Percentiles rank a stretch among this genome's conserved stretches.
Conservation (phyloP, 208 protist genomes). For the Leishmania mexicana region DNA sequence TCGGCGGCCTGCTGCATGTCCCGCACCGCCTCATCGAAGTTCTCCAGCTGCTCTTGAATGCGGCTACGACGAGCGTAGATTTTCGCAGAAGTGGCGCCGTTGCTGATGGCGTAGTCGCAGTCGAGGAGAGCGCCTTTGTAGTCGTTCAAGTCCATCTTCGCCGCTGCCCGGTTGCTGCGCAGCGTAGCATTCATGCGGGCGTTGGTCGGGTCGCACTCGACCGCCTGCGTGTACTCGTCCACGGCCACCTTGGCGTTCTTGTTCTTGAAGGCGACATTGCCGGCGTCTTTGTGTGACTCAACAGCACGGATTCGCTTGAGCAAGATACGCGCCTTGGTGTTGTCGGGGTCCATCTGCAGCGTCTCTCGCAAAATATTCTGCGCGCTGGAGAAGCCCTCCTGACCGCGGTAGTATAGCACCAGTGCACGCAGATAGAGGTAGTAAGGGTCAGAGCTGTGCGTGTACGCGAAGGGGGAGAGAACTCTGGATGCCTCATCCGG, state of each 20-base stretch:
- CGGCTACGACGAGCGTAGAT: conserved; percentile 88
- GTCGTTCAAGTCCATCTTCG: conserved; percentile 85
- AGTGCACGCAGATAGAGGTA: conserved; percentile 79
- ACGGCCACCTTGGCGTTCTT: conserved; percentile 75
- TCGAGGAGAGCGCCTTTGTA: conserved; percentile 87
- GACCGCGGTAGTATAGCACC: conserved; percentile 69
- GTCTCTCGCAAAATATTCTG: conserved; percentile 68
- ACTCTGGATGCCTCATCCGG: conserved; percentile 63
- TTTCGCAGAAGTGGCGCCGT: conserved; percentile 80
- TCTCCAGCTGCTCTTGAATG: conserved; percentile 78
- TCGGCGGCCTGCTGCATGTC: conserved; percentile 89
- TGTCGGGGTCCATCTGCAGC: conserved; percentile 82
- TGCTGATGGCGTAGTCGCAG: conserved; percentile 92
- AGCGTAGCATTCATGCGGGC: conserved; percentile 71
- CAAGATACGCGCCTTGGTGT: conserved; percentile 55
- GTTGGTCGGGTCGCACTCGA: conserved; percentile 83
- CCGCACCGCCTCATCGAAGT: conserved; percentile 86
- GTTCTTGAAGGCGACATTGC: conserved; percentile 84
- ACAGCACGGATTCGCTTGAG: conserved; percentile 79
- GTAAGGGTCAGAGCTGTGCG: conserved; percentile 52
- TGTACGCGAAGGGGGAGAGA: conserved; percentile 49
- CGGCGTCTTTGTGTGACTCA: conserved; percentile 76
- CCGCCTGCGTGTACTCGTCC: conserved; percentile 70
- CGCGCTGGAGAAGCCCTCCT: conserved; percentile 66
- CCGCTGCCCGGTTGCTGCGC: conserved; percentile 90